Evolutionary conservation across 2,329 filamentous ascomycete genomes (phyloP), one percentile per base, ranked within the genome.

Genomic region (Sporothrix dimorphospora): DNA sequence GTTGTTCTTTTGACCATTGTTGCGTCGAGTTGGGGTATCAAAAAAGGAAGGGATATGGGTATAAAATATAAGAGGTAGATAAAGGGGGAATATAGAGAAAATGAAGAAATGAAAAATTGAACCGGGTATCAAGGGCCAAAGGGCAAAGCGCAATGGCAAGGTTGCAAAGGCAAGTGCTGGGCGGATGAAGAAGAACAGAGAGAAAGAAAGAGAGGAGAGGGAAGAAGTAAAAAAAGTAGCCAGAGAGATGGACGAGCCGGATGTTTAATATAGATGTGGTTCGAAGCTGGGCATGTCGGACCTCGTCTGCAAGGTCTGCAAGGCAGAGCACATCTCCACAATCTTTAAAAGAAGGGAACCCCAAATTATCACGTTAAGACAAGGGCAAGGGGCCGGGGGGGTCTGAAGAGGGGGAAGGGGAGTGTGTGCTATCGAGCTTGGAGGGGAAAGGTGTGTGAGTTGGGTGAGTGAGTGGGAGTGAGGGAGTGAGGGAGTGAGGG

Each of bases 1-100:
- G 76, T 65, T 14, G 59, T 77, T 49, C 73, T 55, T 53, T 74
- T 75, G 71, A 73, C 76, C 76, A 77, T 77, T 42, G 30, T 69
- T 2, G 4, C 5, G n/a, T 12, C 45, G 21, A 12, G 30, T 55
- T 34, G 30, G 42, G 27, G 55, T 49, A 70, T 70, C 38, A 70
- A 59, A 49, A 49, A 70, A 47, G 16, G 16, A 27, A 47, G 24
- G 21, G 21, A 24, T n/a, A 38, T 34, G 27, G 47, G 65, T 67
- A 67, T 38, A 47, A 34, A 47, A 27, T 66, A 40, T 14, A 16
- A 19, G 16, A 47, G 14, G 42, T 47, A 47, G 16, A 47, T 47
- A 47, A 47, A 51, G 1, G 19, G 16, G 38, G 34, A 24, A 4
- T 9, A 65, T 27, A 65, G 42, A 9, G 19, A 19, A 12, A 27